Base-by-base conservation (phyloP, 2,329 filamentous ascomycete species). In the Elsinoe necatrix region DNA sequence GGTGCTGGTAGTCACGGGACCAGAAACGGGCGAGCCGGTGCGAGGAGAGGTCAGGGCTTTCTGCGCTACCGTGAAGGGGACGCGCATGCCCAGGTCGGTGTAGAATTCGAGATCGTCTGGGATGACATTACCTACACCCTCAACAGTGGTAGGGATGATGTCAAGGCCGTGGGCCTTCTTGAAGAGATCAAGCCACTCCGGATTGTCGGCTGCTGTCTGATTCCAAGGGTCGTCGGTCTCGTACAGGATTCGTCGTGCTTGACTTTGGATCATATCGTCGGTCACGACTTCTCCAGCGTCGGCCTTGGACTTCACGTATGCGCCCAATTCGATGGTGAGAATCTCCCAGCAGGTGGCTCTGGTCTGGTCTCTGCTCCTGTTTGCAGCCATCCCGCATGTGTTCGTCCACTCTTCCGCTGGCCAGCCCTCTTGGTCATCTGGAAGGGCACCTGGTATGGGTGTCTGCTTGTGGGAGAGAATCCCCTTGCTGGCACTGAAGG, bases 191-290 rank as follows among this genome's bases (percentile, higher is more conserved):
- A 77, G 67, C 75, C 75, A 77, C 57, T 76, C 75, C 5, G 66
- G 63, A 52, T 71, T 71, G 57, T 72, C 70, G 9, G 69, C 70
- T 6, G 65, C 66, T 14, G 68, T 70, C 58, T 70, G 67, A 54
- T 77, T 73, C 75, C 75, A 79, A 6, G 68, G 62, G 55, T 79
- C 77, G 39, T 78, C 75, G 8, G 69, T 68, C 14, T 73, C 72
- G 57, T 77, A 80, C 4, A 78, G 58, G 18, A 79, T 73, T 35
- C 66, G 64, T n/a, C 77, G 69, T 1, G 77, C 73, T 56, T 77
- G 68, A 3, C 61, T 60, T 62, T 79, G 77, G 5, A 80, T 67
- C 69, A 77, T 73, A 16, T 75, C 73, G 59, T 80, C 77, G 1
- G 73, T 77, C 18, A 77, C 61, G 14, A 71, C 62, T 1, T 73